Evolutionary conservation across 306 rosid genomes (phyloP).

Genomic region (Prunus salicina): DNA sequence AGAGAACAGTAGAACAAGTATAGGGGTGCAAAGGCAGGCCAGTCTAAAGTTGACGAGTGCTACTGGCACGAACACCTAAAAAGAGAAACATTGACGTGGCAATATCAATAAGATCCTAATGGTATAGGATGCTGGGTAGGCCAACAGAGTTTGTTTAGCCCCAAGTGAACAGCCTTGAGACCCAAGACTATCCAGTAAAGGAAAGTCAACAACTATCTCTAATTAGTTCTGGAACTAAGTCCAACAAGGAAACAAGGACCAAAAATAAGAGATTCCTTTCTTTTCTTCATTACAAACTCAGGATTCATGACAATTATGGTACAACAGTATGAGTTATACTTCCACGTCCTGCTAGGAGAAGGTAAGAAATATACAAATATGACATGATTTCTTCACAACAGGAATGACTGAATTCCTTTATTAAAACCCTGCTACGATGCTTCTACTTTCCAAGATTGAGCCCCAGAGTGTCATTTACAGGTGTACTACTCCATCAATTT

Average conservation of each 20-base stretch:
- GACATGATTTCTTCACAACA: background rate
- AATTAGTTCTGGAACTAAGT: background rate
- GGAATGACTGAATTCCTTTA: background rate
- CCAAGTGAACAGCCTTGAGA: background rate
- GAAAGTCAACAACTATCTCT: background rate
- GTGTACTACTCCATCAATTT: background rate
- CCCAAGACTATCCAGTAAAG: background rate
- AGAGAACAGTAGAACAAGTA: background rate
- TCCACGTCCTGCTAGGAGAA: background rate
- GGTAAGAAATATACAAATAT: background rate
- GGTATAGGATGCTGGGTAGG: background rate
- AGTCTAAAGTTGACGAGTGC: background rate
- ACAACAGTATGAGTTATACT: background rate
- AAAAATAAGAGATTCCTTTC: background rate
- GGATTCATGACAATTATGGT: background rate
- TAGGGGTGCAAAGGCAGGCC: no score
- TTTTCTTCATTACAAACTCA: background rate
- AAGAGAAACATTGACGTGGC: background rate
- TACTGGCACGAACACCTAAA: background rate
- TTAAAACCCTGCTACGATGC: background rate
- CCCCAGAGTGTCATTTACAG: background rate
- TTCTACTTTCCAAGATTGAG: background rate
- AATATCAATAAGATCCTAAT: background rate
- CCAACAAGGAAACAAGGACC: background rate
- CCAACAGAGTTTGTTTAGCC: background rate